Evolutionary conservation across 331 rosid genomes (phyloP).

Genomic region (Pyracantha coccinea): DNA sequence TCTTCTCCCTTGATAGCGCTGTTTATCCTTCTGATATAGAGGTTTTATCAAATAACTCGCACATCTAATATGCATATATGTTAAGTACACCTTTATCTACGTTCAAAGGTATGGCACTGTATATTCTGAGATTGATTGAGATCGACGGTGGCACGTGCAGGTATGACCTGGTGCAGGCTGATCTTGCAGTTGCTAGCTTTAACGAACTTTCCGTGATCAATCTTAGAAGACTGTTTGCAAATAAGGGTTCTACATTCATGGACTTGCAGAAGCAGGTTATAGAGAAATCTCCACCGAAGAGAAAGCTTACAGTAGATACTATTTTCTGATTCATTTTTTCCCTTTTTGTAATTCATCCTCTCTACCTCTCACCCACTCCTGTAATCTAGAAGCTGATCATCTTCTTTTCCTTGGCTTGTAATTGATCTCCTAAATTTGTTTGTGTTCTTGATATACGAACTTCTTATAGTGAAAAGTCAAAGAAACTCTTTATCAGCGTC

Average conservation of each 20-base stretch:
- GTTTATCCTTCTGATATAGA: neutral
- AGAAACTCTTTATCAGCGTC: neutral
- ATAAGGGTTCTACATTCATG: slow-evolving; percentile 87
- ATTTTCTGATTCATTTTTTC: slow-evolving; percentile 41
- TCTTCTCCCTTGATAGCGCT: neutral
- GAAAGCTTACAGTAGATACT: slow-evolving; percentile 81
- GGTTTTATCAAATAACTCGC: neutral
- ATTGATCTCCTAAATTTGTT: neutral
- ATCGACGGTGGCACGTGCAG: slow-evolving; percentile 34
- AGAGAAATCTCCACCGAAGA: slow-evolving; percentile 71
- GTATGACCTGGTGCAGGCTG: slow-evolving; percentile 86
- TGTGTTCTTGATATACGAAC: neutral
- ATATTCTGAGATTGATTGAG: neutral
- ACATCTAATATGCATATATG: neutral
- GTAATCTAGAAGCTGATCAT: slow-evolving; percentile 35
- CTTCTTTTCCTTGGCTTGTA: neutral
- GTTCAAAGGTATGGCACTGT: neutral
- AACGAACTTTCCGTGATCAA: slow-evolving; percentile 92
- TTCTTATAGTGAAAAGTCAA: neutral
- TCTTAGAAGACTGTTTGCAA: slow-evolving; percentile 85
- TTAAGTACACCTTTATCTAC: neutral
- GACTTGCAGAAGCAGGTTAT: slow-evolving; percentile 73
- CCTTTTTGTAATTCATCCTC: neutral
- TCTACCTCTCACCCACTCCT: slow-evolving; percentile 1
- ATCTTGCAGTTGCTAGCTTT: slow-evolving; percentile 83